A percentile compares a stretch with the other conserved stretches of the same genome.
Evolutionary conservation across 139 green algal genomes (phyloP).

Genomic region (Chlamydomonas sp.): DNA sequence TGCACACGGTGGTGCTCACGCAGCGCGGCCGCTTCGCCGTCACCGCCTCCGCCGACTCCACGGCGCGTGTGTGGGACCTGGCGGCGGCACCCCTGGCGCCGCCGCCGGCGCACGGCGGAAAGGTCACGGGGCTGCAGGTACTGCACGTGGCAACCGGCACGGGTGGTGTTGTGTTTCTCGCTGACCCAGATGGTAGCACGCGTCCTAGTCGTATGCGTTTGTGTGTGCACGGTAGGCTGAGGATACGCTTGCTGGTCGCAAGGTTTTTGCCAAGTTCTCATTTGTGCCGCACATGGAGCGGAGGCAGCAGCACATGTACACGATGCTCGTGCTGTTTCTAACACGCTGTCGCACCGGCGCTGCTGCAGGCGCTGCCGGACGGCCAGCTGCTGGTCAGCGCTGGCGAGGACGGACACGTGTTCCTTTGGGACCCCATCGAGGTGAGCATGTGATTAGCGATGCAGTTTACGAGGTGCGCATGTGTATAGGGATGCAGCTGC

Average conservation of each 20-base stretch:
- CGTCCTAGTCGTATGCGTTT: too few species aligned
- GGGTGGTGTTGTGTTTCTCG: too few species aligned
- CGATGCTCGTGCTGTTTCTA: background rate
- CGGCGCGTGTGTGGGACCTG: slow-evolving; percentile 85
- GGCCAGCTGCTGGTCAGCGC: slow-evolving; percentile 22
- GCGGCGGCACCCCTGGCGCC: slow-evolving; percentile 27
- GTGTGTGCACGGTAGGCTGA: too few species aligned
- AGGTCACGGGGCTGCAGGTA: slow-evolving; percentile 8
- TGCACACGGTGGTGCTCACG: slow-evolving; percentile 69
- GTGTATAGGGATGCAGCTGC: too few species aligned
- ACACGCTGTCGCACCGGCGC: too few species aligned
- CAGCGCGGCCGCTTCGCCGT: slow-evolving; percentile 73
- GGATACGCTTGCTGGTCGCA: too few species aligned
- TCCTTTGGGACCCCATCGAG: slow-evolving; percentile 41
- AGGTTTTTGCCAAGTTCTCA: too few species aligned
- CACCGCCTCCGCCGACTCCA: slow-evolving; percentile 73
- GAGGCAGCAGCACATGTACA: too few species aligned
- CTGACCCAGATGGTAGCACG: too few species aligned
- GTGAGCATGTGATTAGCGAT: background rate
- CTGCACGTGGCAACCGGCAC: too few species aligned
- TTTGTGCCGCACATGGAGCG: too few species aligned
- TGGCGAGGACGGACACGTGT: slow-evolving; percentile 45
- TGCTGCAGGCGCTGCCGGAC: slow-evolving; percentile 31
- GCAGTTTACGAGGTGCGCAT: too few species aligned
- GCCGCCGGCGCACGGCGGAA: background rate